Base-by-base conservation (phyloP, 768 basidiomycete genomes). In the Mycena chlorophos region DNA sequence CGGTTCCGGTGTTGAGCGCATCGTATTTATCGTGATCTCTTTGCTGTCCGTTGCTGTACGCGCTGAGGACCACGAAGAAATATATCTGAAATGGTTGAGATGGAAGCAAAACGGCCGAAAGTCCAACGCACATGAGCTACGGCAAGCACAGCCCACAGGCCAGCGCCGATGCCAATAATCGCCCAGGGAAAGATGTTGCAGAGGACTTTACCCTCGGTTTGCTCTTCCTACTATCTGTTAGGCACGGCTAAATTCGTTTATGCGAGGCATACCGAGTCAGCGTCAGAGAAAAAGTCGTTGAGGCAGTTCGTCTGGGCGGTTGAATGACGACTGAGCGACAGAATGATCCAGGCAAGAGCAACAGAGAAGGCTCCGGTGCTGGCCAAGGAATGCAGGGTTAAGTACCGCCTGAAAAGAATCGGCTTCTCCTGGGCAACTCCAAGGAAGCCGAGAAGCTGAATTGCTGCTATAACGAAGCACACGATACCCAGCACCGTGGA, bases 131-230 rank as follows among this genome's bases (percentile, higher is more conserved):
- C 88, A 69, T 96, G 93, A 30, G 90, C 74, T 57, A 87, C 75
- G n/a, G 81, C 82, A 25, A 97, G 75, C 16, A 97, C 66, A 10
- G 89, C 71, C 91, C 94, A 98, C 5, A 97, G 75, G 6, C 83
- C 91, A 19, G 79, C 88, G 93, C 98, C 95, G 53, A 98, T 74
- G 31, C 95, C 95, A 14, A 97, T 76, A 64, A 91, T 89, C 10
- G 92, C 89, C 91, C 94, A 97, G 4, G 93, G 79, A 67, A 98
- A 96, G 52, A 97, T 88, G 45, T 86, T 77, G 73, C 97, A 99
- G 22, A 98, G 78, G 4, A 81, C 84, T 30, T 85, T 69, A 5
- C 85, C 89, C 68, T 92, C 81, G 31, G 71, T 68, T 48, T 70
- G 61, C 55, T 62, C 66, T 13, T 72, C 70, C n/a, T n/a, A n/a